Evolutionary conservation across 2,329 filamentous ascomycete genomes (phyloP).

Genomic region (Tolypocladium nubicola): DNA sequence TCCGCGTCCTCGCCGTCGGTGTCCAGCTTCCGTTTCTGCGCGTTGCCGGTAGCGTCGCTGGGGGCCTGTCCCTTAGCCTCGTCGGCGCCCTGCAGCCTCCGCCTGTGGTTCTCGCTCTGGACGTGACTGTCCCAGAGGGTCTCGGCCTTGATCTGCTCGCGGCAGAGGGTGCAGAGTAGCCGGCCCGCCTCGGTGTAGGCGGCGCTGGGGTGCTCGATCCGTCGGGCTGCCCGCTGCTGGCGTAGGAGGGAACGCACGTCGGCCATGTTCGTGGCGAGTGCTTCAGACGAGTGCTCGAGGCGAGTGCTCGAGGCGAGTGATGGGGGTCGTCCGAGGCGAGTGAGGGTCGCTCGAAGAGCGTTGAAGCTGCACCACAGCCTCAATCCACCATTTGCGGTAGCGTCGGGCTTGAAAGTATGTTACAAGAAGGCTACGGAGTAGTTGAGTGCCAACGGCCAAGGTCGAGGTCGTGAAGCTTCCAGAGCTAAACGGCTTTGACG

Average conservation of each 20-base stretch:
- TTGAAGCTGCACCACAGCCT: background rate
- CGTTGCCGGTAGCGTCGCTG: conserved; percentile 4
- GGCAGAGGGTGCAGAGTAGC: conserved; percentile 58
- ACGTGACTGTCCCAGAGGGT: conserved; percentile 56
- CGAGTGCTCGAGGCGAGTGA: background rate
- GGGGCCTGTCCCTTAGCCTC: conserved; percentile 3
- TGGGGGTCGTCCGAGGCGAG: background rate
- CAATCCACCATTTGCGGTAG: background rate
- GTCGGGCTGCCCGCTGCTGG: conserved; percentile 63
- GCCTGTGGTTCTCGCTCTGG: conserved; percentile 31
- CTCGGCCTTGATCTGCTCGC: conserved; percentile 53
- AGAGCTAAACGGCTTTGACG: background rate
- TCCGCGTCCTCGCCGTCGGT: conserved; percentile 21
- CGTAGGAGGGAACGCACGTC: conserved; percentile 73
- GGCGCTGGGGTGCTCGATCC: conserved; percentile 60
- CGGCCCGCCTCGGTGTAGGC: conserved; percentile 58
- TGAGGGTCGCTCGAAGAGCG: background rate
- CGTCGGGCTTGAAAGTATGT: background rate
- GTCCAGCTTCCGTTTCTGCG: conserved; percentile 23
- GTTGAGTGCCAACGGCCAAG: conserved; percentile 1
- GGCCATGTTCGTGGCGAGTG: conserved; percentile 41
- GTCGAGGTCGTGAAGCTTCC: background rate
- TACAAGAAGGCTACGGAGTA: background rate
- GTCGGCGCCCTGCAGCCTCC: conserved; percentile 12
- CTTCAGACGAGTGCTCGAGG: background rate